Percentiles rank a stretch among this genome's conserved stretches.
phyloP scores from a whole-genome alignment of 176 grass and related monocot genomes.

The Ensete glaucum region DNA sequence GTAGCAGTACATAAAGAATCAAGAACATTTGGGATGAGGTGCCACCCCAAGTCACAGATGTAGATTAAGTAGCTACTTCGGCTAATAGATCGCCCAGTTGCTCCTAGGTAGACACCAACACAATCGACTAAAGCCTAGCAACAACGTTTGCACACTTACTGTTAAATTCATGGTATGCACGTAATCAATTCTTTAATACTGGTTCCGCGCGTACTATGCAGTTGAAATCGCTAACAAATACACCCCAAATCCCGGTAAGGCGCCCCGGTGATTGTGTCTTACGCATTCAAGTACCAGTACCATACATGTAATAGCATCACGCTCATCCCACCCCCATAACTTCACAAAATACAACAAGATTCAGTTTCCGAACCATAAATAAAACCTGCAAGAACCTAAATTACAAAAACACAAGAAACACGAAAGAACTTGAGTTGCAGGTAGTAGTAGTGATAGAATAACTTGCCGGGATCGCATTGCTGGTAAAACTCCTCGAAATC shows the following conservation, averaged over 20 bases:
- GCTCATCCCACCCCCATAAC: not conserved
- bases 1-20: too few species aligned
- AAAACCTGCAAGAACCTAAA: not conserved
- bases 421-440: not conserved
- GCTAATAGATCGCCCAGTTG: not conserved
- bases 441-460: not conserved
- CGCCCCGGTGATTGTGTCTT: not conserved
- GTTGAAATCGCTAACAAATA: not conserved
- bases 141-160: too few species aligned
- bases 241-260: not conserved
- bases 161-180: not conserved
- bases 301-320: not conserved
- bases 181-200: not conserved
- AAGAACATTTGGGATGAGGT: too few species aligned
- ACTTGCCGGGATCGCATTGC: conserved; percentile 12
- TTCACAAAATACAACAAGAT: not conserved
- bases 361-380: not conserved
- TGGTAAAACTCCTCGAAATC: conserved; percentile 4
- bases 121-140: too few species aligned
- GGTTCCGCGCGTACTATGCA: not conserved
- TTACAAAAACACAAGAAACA: not conserved
- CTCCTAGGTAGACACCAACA: not conserved
- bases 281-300: not conserved
- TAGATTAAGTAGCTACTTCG: too few species aligned
- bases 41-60: too few species aligned